Evolutionary conservation across 1,139 yeast genomes (phyloP).

Genomic region (Pneumocystis canis): DNA sequence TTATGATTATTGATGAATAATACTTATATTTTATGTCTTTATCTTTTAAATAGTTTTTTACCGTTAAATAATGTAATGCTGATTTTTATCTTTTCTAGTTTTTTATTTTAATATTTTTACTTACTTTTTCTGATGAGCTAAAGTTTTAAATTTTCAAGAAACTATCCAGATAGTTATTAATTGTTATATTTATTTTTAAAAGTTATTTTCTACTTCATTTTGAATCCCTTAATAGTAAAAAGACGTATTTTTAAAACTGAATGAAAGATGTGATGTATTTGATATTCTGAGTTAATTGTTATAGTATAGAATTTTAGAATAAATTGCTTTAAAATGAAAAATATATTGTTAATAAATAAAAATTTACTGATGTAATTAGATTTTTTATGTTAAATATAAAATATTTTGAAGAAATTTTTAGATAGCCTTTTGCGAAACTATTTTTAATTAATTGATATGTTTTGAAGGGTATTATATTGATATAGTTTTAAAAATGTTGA

Average conservation of each 20-base stretch:
- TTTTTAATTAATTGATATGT: too few relatives aligned
- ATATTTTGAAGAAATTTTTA: neutral
- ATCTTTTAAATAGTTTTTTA: neutral
- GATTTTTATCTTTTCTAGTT: neutral
- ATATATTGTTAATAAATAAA: neutral
- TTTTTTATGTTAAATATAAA: neutral
- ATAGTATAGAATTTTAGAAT: neutral
- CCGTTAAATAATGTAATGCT: neutral
- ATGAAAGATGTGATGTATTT: neutral
- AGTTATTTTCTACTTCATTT: neutral
- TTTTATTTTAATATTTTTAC: too few relatives aligned
- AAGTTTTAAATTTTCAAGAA: neutral
- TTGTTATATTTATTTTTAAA: neutral
- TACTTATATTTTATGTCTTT: neutral
- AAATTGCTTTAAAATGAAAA: neutral
- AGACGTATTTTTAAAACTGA: neutral
- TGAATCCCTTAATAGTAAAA: neutral
- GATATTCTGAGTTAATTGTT: too few relatives aligned
- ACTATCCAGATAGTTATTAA: neutral
- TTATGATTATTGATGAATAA: neutral
- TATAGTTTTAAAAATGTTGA: neutral
- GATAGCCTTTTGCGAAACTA: neutral
- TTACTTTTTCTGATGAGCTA: neutral
- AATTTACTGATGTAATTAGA: neutral
- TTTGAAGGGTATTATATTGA: neutral